Percentiles rank a stretch among this genome's conserved stretches.
phyloP scores from a whole-genome alignment of 306 rosid genomes.

The Ochetophila trinervis region DNA sequence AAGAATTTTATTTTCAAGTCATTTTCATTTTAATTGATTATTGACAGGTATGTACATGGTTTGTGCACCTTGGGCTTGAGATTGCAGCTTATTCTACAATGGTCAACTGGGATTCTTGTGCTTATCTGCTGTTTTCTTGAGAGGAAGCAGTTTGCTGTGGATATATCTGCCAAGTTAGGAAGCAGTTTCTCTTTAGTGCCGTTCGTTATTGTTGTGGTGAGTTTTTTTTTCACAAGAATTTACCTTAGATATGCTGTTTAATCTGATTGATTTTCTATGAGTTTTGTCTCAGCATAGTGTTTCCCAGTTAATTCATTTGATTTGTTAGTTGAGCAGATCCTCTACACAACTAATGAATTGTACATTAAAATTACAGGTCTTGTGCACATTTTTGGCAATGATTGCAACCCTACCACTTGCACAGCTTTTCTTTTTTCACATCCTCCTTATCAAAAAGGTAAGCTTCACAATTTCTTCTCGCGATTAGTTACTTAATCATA shows the following conservation, averaged over 20 bases:
- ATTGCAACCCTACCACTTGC: conserved; percentile 89
- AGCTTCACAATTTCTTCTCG: conserved; percentile 7
- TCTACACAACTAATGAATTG: conserved; percentile 5
- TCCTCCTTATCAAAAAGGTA: conserved; percentile 94
- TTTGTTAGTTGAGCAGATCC: background rate
- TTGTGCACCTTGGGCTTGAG: conserved; percentile 85
- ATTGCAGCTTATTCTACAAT: conserved; percentile 99
- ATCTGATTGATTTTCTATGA: conserved; percentile 3
- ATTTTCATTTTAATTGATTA: conserved; percentile 69
- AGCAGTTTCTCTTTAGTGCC: conserved; percentile 94
- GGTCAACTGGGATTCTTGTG: conserved; percentile 92
- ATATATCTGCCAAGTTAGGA: conserved; percentile 75
- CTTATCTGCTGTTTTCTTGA: conserved; percentile 80
- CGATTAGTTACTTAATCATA: background rate
- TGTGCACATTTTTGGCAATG: conserved; percentile 89
- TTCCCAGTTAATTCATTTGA: background rate
- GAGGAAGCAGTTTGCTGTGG: conserved; percentile 69
- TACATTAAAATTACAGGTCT: conserved; percentile 46
- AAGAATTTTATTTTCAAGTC: conserved; percentile 63
- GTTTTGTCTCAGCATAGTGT: background rate
- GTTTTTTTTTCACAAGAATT: conserved; percentile 22
- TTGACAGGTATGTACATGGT: conserved; percentile 86
- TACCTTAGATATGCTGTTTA: background rate
- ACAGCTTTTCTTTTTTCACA: conserved; percentile 93
- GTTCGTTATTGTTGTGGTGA: conserved; percentile 81